Base-by-base conservation (phyloP, 371 early-diverging fungal species). In the Mortierella sp. region DNA sequence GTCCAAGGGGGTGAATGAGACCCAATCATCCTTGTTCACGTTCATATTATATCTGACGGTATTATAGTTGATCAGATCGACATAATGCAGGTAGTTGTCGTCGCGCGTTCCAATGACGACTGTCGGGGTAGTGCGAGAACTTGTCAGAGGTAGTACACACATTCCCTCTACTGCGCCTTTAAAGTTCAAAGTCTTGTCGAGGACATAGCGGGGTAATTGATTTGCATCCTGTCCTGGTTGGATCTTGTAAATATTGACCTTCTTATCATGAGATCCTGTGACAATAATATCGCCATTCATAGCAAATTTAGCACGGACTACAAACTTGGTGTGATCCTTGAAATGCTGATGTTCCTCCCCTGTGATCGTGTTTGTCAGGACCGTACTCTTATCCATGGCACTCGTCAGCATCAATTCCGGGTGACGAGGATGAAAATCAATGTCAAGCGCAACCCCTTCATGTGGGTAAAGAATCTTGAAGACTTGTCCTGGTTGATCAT, bases 1-100 rank as follows among this genome's bases (percentile, higher is more conserved):
- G 73, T 90, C 89, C 85, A 91, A 86, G 17, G 94, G 90, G 1
- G 93, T 92, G 72, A 94, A 95, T 0, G 93, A 93, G 12, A 95
- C 91, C 93, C 94, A 93, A 68, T 91, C 88, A 73, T 95, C 96
- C 23, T 89, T 89, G 81, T 92, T 93, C 45, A 86, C 75, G 72
- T 95, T 95, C 91, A 94, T 90, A 67, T 93, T 94, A 67, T 85
- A 85, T 37, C 74, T 81, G 43, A 76, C 73, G 43, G 65, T 77
- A 40, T 55, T 73, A 61, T 85, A 85, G 43, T 71, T 79, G 31
- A 42, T 58, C 6, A 93, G 64, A 49, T 87, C 78, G 61, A 94
- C 84, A 64, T 92, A 92, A 72, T 93, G 91, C 15, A 95, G 86
- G 61, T 91, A 89, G 75, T 94, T 90, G 80, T 94, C 93, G 65